A percentile compares a stretch with the other conserved stretches of the same genome.
These are phyloP conservation scores for Candida berthetii DNA, from an alignment of 805 yeast species.

Conservation along the genomic window DNA sequence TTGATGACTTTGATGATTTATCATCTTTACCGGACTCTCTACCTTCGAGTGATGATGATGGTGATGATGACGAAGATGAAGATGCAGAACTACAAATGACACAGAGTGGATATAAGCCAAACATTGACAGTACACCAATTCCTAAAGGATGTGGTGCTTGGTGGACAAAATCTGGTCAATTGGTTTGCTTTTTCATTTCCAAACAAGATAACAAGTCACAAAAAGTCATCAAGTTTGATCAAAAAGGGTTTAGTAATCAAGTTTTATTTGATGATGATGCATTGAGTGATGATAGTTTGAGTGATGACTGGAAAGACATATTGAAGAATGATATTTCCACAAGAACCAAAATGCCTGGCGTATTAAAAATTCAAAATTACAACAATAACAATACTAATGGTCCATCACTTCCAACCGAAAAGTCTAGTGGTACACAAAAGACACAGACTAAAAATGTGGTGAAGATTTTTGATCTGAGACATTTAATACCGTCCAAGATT, in stretches of 20 bases:
- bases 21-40: conserved; percentile 15
- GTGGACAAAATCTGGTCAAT: conserved; percentile 75
- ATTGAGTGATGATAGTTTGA: conserved; percentile 50
- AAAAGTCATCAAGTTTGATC: conserved; percentile 43
- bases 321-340: conserved; percentile 46
- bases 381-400: conserved; percentile 1
- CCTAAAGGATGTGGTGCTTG: conserved; percentile 93
- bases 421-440: conserved; percentile 12
- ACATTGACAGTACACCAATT: conserved; percentile 77
- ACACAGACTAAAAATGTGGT: conserved; percentile 43
- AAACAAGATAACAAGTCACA: conserved; percentile 36
- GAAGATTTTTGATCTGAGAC: conserved; percentile 55
- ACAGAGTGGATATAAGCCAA: conserved; percentile 17
- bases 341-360: conserved; percentile 47
- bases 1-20: conserved; percentile 27
- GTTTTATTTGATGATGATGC: conserved; percentile 16
- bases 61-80: conserved; percentile 25
- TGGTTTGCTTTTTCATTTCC: conserved; percentile 78
- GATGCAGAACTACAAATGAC: conserved; percentile 19
- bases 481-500: conserved; percentile 69
- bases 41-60: conserved; percentile 17
- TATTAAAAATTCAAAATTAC: conserved; percentile 18
- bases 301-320: conserved; percentile 65
- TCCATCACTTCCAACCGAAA: conserved; percentile 12
- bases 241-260: conserved; percentile 42